Evolutionary conservation across 2,329 filamentous ascomycete genomes (phyloP), one percentile per base, ranked within the genome.

Genomic region (Epichloe sp.): DNA sequence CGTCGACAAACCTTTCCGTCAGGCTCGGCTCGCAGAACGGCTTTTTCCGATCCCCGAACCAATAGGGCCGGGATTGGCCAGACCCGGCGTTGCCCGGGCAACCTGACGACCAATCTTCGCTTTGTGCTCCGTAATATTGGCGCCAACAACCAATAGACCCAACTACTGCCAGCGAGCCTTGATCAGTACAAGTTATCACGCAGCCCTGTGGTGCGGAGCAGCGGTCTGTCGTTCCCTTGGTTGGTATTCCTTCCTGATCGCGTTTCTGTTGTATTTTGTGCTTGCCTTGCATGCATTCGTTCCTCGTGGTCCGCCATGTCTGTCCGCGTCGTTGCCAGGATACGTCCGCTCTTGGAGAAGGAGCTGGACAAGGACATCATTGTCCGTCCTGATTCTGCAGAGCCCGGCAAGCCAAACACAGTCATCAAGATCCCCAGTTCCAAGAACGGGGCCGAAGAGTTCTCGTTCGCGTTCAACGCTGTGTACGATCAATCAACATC

Each of bases 381-480:
- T 59, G 84, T 97, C 58, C 74, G 71, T 47, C 78, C 82, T 8
- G 83, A 83, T 46, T 79, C 76, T 55, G 77, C 74, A 52, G 78
- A 83, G 48, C 71, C 78, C 45, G 78, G 77, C 57, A 77, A 75
- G 57, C 75, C 81, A 19, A 80, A 78, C 55, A 83, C 76, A 26
- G 71, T 94, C 34, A 82, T 97, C 62, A 85, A 86, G 65, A 94
- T 97, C 61, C 91, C 91, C 3, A 96, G 89, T 63, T 90, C 91
- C 0, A 95, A 93, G 72, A 96, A 96, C 62, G 86, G 88, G 57
- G 74, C 78, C 21, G 91, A 97, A 68, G 86, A 90, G 62, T 97
- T 90, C 69, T 89, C 86, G 50, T 98, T 97, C 66, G 81, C 90
- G 49, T 97, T 97, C 76, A 94, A 93, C 73, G 80, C 86, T 58